phyloP scores from a whole-genome alignment of 2,329 filamentous ascomycete genomes.

The Cadophora sp. region DNA sequence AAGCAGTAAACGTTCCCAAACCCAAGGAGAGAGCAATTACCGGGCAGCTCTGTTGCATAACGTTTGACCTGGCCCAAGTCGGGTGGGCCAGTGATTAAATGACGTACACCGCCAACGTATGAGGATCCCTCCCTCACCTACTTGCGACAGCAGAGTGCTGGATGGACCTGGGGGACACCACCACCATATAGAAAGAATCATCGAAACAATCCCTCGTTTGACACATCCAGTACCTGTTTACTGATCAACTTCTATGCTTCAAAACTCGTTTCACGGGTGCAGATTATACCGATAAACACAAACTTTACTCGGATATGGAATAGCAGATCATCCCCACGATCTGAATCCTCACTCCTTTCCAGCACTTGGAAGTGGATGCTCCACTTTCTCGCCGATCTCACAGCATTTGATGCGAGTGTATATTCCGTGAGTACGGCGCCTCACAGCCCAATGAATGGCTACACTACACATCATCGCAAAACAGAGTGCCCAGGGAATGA shows the following conservation, averaged over 20 bases:
- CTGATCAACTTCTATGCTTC: not conserved
- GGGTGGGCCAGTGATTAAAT: not conserved
- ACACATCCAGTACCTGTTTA: not conserved
- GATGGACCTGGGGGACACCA: not conserved
- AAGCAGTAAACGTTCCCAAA: not conserved
- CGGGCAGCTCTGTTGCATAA: not conserved
- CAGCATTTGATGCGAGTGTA: conserved; percentile 23
- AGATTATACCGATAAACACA: not conserved
- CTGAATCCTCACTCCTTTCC: conserved; percentile 14
- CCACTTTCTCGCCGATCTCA: conserved; percentile 29
- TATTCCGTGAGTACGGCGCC: conserved; percentile 31
- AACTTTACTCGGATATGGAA: not conserved
- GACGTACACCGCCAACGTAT: conserved; percentile 8
- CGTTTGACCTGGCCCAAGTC: not conserved
- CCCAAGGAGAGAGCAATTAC: not conserved
- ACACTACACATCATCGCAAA: conserved; percentile 46
- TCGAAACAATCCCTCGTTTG: not conserved
- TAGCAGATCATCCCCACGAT: not conserved
- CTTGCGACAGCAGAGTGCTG: not conserved
- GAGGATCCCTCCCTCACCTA: not conserved
- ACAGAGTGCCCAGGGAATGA: conserved; percentile 47
- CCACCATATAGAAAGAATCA: no score
- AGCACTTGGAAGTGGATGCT: not conserved
- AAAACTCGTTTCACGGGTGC: not conserved
- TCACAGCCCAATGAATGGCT: conserved; percentile 37